Conservation (phyloP, 2,329 filamentous ascomycete species). For the Phyllosticta citrichinensis region DNA sequence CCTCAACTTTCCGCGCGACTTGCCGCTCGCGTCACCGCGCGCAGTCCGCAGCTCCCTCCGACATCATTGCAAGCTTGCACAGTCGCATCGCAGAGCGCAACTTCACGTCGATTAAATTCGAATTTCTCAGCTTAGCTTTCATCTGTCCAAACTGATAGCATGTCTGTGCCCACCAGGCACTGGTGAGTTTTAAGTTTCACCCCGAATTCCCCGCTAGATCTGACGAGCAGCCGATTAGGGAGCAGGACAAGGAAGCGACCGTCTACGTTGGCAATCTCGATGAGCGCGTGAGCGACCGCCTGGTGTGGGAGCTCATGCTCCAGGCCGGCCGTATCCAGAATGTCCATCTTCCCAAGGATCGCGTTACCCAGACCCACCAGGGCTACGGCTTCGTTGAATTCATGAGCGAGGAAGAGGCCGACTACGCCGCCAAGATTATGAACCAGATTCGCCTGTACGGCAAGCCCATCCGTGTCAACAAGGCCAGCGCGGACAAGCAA, state of each 20-base stretch:
- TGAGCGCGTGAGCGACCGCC: slow-evolving; percentile 80
- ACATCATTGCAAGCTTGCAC: background rate
- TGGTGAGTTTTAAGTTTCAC: slow-evolving; percentile 2
- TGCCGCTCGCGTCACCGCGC: background rate
- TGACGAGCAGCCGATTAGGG: slow-evolving; percentile 17
- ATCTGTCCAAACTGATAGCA: background rate
- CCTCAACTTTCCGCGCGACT: background rate
- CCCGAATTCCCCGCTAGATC: background rate
- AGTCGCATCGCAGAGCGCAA: background rate
- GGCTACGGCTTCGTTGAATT: slow-evolving; percentile 99
- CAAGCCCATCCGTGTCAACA: slow-evolving; percentile 94
- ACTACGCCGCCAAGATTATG: slow-evolving; percentile 94
- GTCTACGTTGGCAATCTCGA: slow-evolving; percentile 98
- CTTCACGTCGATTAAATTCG: background rate
- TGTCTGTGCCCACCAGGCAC: slow-evolving; percentile 6
- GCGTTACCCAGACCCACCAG: slow-evolving; percentile 92
- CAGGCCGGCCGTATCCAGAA: slow-evolving; percentile 96
- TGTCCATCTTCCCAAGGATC: slow-evolving; percentile 95
- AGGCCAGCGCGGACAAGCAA: slow-evolving; percentile 86
- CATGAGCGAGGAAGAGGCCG: slow-evolving; percentile 86
- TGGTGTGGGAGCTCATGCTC: slow-evolving; percentile 97
- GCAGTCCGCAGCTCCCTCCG: background rate
- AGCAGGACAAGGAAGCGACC: slow-evolving; percentile 96
- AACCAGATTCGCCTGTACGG: slow-evolving; percentile 89
- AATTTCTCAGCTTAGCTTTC: background rate